Conservation (phyloP, 2,329 filamentous ascomycete genomes). For the Aspergillus sp. region DNA sequence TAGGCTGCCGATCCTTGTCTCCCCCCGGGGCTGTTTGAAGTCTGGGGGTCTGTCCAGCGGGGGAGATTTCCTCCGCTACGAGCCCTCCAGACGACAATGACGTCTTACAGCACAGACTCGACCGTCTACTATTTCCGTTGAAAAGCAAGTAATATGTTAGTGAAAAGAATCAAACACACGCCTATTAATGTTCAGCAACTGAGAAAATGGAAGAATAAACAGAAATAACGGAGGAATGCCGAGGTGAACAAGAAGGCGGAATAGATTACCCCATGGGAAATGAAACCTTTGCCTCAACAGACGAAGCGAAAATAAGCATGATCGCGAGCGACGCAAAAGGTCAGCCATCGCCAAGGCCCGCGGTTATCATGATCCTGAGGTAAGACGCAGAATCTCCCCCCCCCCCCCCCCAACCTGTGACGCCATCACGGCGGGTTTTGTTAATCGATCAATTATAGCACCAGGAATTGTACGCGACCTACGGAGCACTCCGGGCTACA, state of each 20-base stretch:
- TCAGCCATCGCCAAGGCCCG: not conserved
- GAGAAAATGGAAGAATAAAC: not conserved
- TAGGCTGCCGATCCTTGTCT: not conserved
- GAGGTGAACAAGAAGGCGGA: not conserved
- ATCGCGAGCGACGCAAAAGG: not conserved
- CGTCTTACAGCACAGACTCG: not conserved
- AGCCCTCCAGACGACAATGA: not conserved
- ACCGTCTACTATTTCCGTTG: not conserved
- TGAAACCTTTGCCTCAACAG: not conserved
- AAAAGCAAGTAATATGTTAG: not conserved
- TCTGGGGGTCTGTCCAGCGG: not conserved
- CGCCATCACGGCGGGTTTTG: not conserved
- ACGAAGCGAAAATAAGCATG: not conserved
- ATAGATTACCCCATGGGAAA: conserved; percentile 1
- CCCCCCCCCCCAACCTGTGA: not conserved
- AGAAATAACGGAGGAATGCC: not conserved
- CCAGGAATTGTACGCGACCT: too few species aligned
- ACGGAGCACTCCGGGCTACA: too few species aligned
- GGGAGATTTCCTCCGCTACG: not conserved
- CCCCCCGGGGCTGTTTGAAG: not conserved
- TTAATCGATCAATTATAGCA: not conserved
- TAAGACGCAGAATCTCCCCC: not conserved
- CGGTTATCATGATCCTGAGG: not conserved
- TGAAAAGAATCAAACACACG: not conserved
- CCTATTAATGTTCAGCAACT: not conserved